Percentiles rank a stretch among this genome's conserved stretches.
Evolutionary conservation across 2,329 filamentous ascomycete genomes (phyloP).

Genomic region (Stagonosporopsis cucurbitacearum): DNA sequence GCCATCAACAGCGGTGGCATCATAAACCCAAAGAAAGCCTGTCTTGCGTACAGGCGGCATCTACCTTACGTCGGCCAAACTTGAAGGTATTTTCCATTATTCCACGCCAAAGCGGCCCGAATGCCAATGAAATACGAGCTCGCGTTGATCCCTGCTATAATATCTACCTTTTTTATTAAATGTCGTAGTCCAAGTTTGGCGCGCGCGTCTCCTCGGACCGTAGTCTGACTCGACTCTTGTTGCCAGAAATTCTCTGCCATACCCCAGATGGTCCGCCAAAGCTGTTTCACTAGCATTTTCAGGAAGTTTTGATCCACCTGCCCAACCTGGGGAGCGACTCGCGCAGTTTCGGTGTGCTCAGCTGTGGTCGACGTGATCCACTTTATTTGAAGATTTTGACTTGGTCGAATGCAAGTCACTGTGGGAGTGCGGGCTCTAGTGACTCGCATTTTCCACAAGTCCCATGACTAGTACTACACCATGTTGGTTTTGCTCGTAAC

Average conservation of each 20-base stretch:
- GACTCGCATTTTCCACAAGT: neutral
- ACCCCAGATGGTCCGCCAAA: constrained; percentile 1
- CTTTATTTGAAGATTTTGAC: neutral
- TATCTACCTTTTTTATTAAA: neutral
- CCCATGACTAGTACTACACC: neutral
- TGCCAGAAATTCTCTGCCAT: neutral
- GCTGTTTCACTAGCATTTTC: neutral
- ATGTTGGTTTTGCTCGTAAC: neutral
- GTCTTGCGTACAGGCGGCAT: neutral
- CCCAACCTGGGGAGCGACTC: neutral
- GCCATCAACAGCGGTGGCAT: neutral
- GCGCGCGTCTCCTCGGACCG: neutral
- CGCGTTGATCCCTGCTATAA: neutral
- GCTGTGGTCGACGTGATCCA: neutral
- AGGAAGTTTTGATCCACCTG: neutral
- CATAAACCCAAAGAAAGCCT: neutral
- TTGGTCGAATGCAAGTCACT: neutral
- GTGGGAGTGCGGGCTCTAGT: neutral
- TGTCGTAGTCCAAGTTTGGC: constrained; percentile 5
- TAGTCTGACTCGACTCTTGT: neutral
- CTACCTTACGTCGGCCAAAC: neutral
- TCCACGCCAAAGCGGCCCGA: constrained; percentile 19
- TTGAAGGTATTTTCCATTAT: neutral
- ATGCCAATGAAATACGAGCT: neutral
- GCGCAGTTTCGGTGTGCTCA: neutral